A percentile compares a stretch with the other conserved stretches of the same genome.
Conservation (phyloP, 139 green algal genomes). For the Trebouxia sp. region DNA sequence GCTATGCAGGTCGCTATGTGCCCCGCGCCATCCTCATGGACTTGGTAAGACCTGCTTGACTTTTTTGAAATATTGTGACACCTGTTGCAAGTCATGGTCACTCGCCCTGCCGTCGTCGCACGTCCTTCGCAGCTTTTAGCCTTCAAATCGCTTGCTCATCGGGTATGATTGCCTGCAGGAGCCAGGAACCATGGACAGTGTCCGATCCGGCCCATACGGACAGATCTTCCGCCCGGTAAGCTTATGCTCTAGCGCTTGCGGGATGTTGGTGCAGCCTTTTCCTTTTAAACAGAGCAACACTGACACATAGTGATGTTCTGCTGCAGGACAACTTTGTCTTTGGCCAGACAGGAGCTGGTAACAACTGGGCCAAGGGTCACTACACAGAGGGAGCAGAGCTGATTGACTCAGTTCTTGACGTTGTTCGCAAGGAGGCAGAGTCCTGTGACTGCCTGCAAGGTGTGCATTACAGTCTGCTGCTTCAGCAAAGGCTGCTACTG, state of each 20-base stretch:
- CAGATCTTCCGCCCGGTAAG: slow-evolving; percentile 83
- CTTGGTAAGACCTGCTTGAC: slow-evolving; percentile 52
- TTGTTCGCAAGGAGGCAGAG: slow-evolving; percentile 98
- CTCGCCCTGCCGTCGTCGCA: background rate
- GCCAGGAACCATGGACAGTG: slow-evolving; percentile 96
- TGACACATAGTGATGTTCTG: too few relatives aligned
- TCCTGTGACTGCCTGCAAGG: slow-evolving; percentile 96
- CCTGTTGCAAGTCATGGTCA: background rate
- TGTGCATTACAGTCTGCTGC: background rate
- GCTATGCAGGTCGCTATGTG: slow-evolving; percentile 88
- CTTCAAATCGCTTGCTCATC: background rate
- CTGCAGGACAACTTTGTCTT: slow-evolving; percentile 85
- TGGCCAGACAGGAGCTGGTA: slow-evolving; percentile 93
- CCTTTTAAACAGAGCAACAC: too few relatives aligned
- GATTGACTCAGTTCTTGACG: slow-evolving; percentile 97
- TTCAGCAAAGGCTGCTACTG: background rate
- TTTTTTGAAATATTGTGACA: slow-evolving; percentile 7
- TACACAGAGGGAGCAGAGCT: slow-evolving; percentile 99
- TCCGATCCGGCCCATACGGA: slow-evolving; percentile 94
- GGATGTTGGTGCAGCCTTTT: too few relatives aligned
- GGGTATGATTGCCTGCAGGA: slow-evolving; percentile 52
- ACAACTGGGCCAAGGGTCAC: slow-evolving; percentile 99
- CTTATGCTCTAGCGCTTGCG: too few relatives aligned
- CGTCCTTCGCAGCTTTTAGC: too few relatives aligned
- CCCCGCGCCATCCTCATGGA: slow-evolving; percentile 97